These are phyloP conservation scores for Ambrosia hybrid DNA, from an alignment of 140 eudicot species.

Conservation along the genomic window DNA sequence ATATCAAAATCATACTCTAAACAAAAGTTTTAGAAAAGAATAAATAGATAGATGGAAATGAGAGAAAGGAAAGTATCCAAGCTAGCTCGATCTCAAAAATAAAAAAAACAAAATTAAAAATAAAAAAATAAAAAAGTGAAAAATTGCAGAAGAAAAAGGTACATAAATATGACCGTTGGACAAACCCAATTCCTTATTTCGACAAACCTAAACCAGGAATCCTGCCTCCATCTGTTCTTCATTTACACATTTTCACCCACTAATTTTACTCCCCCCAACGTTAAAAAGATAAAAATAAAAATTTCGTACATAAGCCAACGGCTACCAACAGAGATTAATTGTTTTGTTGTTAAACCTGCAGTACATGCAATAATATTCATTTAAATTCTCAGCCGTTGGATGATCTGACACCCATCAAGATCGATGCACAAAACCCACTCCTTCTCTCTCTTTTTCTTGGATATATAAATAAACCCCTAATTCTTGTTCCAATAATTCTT, in stretches of 20 bases:
- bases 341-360: constrained; percentile 26
- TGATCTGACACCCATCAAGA: constrained; percentile 34
- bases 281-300: background rate
- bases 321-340: constrained; percentile 18
- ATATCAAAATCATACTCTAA: background rate
- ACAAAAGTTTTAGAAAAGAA: background rate
- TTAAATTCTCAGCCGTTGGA: constrained; percentile 32
- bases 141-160: constrained; percentile 19
- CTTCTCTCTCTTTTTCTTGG: constrained; percentile 19
- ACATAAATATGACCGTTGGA: constrained; percentile 36
- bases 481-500: constrained; percentile 21
- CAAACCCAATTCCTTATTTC: constrained; percentile 29
- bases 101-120: background rate
- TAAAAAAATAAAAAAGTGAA: background rate
- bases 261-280: constrained; percentile 27
- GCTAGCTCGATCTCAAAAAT: background rate
- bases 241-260: constrained; percentile 28
- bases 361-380: constrained; percentile 15
- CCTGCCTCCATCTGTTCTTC: constrained; percentile 27
- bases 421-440: constrained; percentile 18
- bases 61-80: constrained; percentile 30
- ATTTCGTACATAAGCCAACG: constrained; percentile 20
- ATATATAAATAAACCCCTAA: constrained; percentile 37
- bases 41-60: constrained; percentile 17
- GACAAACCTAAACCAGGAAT: constrained; percentile 39